These are phyloP conservation scores for Gracilaria gracilis DNA, from an alignment of 23 red algal genomes.

Conservation along the genomic window DNA sequence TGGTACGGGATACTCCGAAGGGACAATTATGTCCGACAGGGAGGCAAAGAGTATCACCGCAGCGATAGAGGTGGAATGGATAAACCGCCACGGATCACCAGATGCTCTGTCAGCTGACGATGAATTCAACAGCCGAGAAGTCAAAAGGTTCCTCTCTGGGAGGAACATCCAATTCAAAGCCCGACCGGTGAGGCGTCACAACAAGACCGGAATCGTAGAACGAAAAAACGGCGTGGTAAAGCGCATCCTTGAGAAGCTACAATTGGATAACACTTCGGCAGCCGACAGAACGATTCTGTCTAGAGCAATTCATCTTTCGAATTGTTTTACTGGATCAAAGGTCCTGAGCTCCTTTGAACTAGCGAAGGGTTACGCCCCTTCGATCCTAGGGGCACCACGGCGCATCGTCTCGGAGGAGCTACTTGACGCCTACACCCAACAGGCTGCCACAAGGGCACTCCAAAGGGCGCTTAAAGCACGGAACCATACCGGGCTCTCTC, in stretches of 20 bases:
- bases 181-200: neutral
- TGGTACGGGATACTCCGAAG: constrained; percentile 18
- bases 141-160: no score
- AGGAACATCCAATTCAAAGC: no score
- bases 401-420: constrained; percentile 28
- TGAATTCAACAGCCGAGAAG: no score
- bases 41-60: neutral
- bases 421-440: no score
- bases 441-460: no score
- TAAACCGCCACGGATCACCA: neutral
- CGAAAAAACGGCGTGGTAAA: constrained; percentile 13
- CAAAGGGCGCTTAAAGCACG: no score
- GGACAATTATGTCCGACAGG: neutral
- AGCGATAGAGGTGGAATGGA: neutral
- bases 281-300: neutral
- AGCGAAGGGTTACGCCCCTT: constrained; percentile 40
- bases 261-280: neutral
- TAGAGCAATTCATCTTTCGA: constrained; percentile 13
- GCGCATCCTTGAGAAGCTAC: constrained; percentile 36
- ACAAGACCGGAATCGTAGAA: constrained; percentile 29
- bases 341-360: no score
- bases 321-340: constrained; percentile 26
- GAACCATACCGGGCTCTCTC: no score
- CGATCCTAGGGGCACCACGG: constrained; percentile 31
- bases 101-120: neutral